Evolutionary conservation across 176 grass and related monocot genomes (phyloP), one percentile per base, ranked within the genome.

Genomic region (Pontederia crassipes): DNA sequence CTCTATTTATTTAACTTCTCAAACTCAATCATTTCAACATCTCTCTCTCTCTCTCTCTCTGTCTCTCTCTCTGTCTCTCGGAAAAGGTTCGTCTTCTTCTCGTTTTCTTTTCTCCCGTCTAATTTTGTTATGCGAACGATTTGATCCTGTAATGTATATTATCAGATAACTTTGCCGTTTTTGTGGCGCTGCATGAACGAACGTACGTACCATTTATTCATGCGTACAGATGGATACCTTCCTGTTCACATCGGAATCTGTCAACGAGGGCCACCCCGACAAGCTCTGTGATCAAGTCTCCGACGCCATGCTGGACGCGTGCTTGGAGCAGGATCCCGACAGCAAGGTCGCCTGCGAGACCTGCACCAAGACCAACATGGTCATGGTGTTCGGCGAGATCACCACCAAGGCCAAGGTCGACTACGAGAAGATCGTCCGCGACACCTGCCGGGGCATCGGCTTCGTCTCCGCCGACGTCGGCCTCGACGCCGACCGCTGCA

Each of bases 291-390:
- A 67, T 49, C 65, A 67, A 17, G 50, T 67, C 50, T 67, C 65
- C 8, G 65, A 67, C 4, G 65, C 65, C 50, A 54, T 67, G 0
- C 65, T 67, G 0, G 65, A 67, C 7, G 50, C 65, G 6, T 67
- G 65, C 65, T 28, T 67, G 9, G 65, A 67, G 15, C 65, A 67
- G 28, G 65, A 67, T 13, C 65, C 65, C 10, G 65, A 67, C 2
- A 67, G 65, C 65, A 67, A 55, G 65, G 65, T 67, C 4, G 65
- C 65, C 27, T 67, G 51, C 14, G 65, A 67, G 50, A 67, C 65
- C 50, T 67, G 65, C 51, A 67, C 65, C 51, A 67, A 67, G 65
- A 67, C 65, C 50, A 67, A 67, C 49, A 55, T 67, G 65, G 65
- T 67, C 27, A 67, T 67, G 65, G 65, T 67, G 15, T 67, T 67